Conservation (phyloP, 305 asterid species). For the Lippia alba region DNA sequence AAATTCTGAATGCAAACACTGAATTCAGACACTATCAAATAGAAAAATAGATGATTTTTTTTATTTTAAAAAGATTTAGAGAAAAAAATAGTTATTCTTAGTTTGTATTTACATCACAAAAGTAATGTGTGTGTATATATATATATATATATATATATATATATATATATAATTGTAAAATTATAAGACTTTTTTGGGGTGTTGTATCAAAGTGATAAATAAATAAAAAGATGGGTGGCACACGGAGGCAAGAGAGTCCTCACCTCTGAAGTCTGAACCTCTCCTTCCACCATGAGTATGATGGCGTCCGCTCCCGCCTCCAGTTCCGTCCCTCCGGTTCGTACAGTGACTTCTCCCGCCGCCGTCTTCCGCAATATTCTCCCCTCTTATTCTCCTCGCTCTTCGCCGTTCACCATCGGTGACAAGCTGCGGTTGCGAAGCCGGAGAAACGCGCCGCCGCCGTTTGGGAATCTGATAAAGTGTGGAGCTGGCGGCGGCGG, state of each 20-base stretch:
- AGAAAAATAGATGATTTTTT: too few species aligned
- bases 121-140: too few species aligned
- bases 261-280: slow-evolving; percentile 18
- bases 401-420: slow-evolving; percentile 24
- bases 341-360: slow-evolving; percentile 20
- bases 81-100: too few species aligned
- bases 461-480: slow-evolving; percentile 37
- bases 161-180: too few species aligned
- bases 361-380: not conserved
- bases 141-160: too few species aligned
- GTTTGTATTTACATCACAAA: too few species aligned
- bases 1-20: too few species aligned
- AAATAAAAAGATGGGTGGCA: slow-evolving; percentile 29
- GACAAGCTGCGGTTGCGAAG: slow-evolving; percentile 31
- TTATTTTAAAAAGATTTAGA: too few species aligned
- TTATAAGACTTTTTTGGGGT: too few species aligned
- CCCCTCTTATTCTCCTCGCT: slow-evolving; percentile 25
- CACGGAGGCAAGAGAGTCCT: slow-evolving; percentile 5
- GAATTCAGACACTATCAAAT: too few species aligned
- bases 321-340: slow-evolving; percentile 42
- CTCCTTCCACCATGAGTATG: slow-evolving; percentile 34
- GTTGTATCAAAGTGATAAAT: not conserved
- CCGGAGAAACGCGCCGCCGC: slow-evolving; percentile 37
- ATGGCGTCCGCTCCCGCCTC: slow-evolving; percentile 36
- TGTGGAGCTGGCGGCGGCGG: slow-evolving; percentile 42